phyloP scores from a whole-genome alignment of 768 basidiomycete species.

The Dendrothele bispora region DNA sequence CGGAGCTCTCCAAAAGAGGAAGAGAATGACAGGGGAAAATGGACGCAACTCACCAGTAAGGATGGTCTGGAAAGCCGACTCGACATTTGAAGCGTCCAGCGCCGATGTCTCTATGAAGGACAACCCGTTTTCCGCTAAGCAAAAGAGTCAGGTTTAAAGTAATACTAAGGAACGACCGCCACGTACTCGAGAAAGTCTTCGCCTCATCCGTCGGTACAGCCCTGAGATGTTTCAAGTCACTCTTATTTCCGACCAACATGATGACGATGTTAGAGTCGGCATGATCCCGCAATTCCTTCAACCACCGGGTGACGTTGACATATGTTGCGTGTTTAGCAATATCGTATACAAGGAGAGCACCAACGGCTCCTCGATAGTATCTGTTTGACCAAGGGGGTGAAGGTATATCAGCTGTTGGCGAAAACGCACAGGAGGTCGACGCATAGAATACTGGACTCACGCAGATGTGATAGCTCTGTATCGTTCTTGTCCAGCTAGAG shows the following conservation, averaged over 20 bases:
- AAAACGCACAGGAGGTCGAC: constrained; percentile 3
- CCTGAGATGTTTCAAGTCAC: constrained; percentile 95
- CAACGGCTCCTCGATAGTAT: constrained; percentile 97
- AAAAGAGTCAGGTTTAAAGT: constrained; percentile 5
- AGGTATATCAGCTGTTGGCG: constrained; percentile 2
- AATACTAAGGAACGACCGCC: not conserved
- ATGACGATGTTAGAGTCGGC: constrained; percentile 93
- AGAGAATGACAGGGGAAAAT: not conserved
- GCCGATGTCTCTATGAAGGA: constrained; percentile 99
- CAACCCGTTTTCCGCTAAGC: constrained; percentile 81
- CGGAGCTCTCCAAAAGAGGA: no score
- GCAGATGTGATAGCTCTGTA: constrained; percentile 98
- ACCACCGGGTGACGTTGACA: constrained; percentile 91
- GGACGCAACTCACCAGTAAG: constrained; percentile 65
- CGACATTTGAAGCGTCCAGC: constrained; percentile 99
- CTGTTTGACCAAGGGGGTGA: constrained; percentile 34
- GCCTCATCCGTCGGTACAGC: constrained; percentile 98
- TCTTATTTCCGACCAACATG: constrained; percentile 98
- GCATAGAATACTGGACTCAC: constrained; percentile 42
- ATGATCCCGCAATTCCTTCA: constrained; percentile 96
- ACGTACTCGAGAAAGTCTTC: constrained; percentile 83
- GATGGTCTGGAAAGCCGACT: constrained; percentile 95
- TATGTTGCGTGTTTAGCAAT: constrained; percentile 95
- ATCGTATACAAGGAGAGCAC: constrained; percentile 91
- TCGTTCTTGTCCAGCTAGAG: constrained; percentile 91